Percentiles rank a stretch among this genome's conserved stretches.
Conservation (phyloP, 352 stramenopile species). For the Globisporangium orthogonon region DNA sequence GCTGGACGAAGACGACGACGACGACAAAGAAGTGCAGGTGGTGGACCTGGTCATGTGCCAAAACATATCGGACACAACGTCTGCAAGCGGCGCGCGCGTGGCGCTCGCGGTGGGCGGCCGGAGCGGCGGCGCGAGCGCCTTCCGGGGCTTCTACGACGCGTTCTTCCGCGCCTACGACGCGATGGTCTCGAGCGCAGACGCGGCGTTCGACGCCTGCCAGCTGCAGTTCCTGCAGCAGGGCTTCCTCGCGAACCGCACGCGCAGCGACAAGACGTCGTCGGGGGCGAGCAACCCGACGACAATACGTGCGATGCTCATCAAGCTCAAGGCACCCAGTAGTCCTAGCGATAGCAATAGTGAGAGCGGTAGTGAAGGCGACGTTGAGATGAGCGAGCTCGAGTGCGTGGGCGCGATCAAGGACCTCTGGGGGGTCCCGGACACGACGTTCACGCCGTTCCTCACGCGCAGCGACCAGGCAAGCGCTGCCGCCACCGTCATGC, state of each 20-base stretch:
- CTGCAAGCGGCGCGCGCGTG: constrained; percentile 23
- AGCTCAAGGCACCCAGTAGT: constrained; percentile 26
- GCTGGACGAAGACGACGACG: constrained; percentile 6
- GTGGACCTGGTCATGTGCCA: constrained; percentile 47
- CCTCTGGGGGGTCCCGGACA: constrained; percentile 35
- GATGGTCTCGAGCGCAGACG: constrained; percentile 44
- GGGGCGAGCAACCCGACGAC: constrained; percentile 9
- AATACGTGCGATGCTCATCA: constrained; percentile 48
- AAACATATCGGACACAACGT: constrained; percentile 6
- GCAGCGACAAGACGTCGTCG: constrained; percentile 6
- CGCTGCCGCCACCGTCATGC: constrained; percentile 38
- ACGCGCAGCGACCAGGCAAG: constrained; percentile 42
- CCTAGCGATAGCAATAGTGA: not conserved
- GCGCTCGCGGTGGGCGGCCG: constrained; percentile 40
- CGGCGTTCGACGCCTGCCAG: constrained; percentile 52
- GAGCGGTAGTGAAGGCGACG: not conserved
- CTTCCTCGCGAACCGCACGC: constrained; percentile 35
- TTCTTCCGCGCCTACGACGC: constrained; percentile 59
- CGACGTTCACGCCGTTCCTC: constrained; percentile 65
- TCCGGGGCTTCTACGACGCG: constrained; percentile 44
- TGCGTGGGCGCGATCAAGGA: constrained; percentile 37
- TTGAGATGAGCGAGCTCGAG: constrained; percentile 19
- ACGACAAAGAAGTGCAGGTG: constrained; percentile 41
- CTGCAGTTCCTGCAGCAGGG: constrained; percentile 61
- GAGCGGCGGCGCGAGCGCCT: constrained; percentile 24